These are phyloP conservation scores for Euryodendron excelsum DNA, from an alignment of 148 eudicot genomes.

Conservation along the genomic window DNA sequence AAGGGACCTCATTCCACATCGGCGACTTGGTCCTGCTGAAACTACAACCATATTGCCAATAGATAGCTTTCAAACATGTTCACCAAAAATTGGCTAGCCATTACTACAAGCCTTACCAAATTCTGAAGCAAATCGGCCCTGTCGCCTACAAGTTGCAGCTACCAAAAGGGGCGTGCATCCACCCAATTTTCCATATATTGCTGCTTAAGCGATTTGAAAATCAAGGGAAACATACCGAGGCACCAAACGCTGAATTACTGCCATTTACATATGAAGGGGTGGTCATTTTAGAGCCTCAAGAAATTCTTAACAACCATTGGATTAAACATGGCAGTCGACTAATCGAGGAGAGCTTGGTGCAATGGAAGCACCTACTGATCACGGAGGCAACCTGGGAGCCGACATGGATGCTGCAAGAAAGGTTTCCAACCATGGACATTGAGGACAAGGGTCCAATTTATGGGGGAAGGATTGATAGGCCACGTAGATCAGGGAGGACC, in stretches of 20 bases:
- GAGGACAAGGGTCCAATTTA: too few relatives aligned
- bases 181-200: not conserved
- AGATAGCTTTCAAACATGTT: too few relatives aligned
- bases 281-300: not conserved
- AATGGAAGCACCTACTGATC: not conserved
- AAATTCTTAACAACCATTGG: not conserved
- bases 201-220: not conserved
- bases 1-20: not conserved
- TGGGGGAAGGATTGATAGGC: too few relatives aligned
- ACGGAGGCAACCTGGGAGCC: too few relatives aligned
- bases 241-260: not conserved
- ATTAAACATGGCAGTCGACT: not conserved
- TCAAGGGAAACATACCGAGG: not conserved
- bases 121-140: not conserved
- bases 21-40: not conserved
- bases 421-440: too few relatives aligned
- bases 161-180: not conserved
- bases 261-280: not conserved
- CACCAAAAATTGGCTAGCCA: too few relatives aligned
- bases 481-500: too few relatives aligned
- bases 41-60: too few relatives aligned
- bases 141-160: not conserved
- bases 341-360: not conserved
- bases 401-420: too few relatives aligned
- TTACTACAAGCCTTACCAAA: not conserved